Evolutionary conservation across 2,329 filamentous ascomycete genomes (phyloP).

Genomic region (Trichophyton verrucosum): DNA sequence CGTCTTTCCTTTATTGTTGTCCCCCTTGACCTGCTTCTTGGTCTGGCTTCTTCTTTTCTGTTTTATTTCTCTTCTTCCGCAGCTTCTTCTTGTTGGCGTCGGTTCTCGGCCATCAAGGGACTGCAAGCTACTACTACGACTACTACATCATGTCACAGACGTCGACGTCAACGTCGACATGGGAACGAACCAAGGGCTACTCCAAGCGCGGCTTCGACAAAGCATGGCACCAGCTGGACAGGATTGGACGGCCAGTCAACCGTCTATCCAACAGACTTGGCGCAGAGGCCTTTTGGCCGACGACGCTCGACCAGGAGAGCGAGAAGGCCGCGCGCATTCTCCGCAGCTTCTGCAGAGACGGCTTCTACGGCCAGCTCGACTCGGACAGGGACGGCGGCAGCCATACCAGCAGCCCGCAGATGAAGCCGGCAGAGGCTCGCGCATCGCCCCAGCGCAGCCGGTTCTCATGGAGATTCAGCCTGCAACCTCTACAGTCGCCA

Average conservation of each 20-base stretch:
- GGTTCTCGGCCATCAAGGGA: neutral
- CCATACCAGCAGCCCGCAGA: slow-evolving; percentile 17
- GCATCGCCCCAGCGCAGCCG: slow-evolving; percentile 13
- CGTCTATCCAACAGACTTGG: slow-evolving; percentile 69
- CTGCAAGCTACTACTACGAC: too few relatives aligned
- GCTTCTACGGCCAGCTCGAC: slow-evolving; percentile 51
- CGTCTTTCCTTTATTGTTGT: too few relatives aligned
- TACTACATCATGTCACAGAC: slow-evolving; percentile 4
- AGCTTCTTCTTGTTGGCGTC: neutral
- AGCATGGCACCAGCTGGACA: slow-evolving; percentile 54
- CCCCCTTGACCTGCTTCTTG: too few relatives aligned
- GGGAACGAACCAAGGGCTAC: slow-evolving; percentile 40
- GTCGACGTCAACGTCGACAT: slow-evolving; percentile 33
- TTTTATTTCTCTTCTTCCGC: neutral
- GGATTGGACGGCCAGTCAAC: slow-evolving; percentile 65
- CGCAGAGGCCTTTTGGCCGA: slow-evolving; percentile 72
- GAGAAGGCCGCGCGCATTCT: slow-evolving; percentile 85
- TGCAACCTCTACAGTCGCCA: slow-evolving; percentile 10
- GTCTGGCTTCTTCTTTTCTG: neutral
- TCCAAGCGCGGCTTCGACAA: slow-evolving; percentile 61
- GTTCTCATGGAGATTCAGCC: neutral
- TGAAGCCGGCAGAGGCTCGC: slow-evolving; percentile 19
- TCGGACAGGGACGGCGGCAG: slow-evolving; percentile 33
- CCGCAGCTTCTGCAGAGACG: slow-evolving; percentile 77
- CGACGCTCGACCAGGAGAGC: slow-evolving; percentile 73